phyloP scores from a whole-genome alignment of 106 monocot species.

The Allium fistulosum region DNA sequence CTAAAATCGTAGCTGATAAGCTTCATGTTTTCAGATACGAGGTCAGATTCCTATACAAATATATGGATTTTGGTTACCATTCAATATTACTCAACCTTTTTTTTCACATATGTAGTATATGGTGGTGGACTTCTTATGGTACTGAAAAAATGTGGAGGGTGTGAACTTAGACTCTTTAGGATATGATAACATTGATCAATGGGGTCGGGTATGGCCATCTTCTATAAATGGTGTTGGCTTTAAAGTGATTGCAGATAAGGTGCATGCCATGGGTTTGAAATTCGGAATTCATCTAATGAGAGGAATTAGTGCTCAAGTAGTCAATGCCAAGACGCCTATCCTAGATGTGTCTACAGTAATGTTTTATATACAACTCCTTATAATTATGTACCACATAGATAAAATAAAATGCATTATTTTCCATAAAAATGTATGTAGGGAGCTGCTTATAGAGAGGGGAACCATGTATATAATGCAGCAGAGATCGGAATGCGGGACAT shows the following conservation, averaged over 20 bases:
- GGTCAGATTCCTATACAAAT: slow-evolving; percentile 25
- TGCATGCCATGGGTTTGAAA: slow-evolving; percentile 86
- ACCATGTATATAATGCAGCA: too few species aligned
- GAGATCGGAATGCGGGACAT: too few species aligned
- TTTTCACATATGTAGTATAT: slow-evolving; percentile 40
- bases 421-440: slow-evolving; percentile 17
- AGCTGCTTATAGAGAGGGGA: too few species aligned
- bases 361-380: not conserved
- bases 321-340: slow-evolving; percentile 48
- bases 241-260: slow-evolving; percentile 48
- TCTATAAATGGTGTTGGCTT: slow-evolving; percentile 62
- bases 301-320: slow-evolving; percentile 73
- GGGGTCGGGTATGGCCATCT: slow-evolving; percentile 89
- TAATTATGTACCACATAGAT: too few species aligned
- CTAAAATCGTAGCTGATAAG: slow-evolving; percentile 50
- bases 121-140: slow-evolving; percentile 95
- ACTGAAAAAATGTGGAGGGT: slow-evolving; percentile 54
- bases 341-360: slow-evolving; percentile 71
- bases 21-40: slow-evolving; percentile 63
- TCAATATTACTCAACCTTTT: not conserved
- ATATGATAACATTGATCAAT: slow-evolving; percentile 62
- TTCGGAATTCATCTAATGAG: slow-evolving; percentile 95
- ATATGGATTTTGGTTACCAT: too few species aligned
- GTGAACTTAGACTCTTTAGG: slow-evolving; percentile 45
- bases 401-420: not conserved